Evolutionary conservation across 495 filamentous ascomycete species (phyloP).

Genomic region (Lentithecium fluviatile): DNA sequence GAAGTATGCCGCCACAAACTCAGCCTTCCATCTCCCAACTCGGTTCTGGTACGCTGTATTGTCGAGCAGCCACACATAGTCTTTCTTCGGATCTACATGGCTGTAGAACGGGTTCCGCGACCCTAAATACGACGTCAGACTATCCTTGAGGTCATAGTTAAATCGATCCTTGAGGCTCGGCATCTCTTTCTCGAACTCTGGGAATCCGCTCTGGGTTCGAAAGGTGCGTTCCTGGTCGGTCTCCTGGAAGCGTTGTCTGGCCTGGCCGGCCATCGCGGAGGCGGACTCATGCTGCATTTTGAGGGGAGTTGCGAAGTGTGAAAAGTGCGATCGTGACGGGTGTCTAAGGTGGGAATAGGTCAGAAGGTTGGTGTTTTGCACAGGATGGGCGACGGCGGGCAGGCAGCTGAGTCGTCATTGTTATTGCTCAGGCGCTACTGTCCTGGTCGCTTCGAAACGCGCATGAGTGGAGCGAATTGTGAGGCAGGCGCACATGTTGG

Average conservation of each 20-base stretch:
- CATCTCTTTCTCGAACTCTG: conserved; percentile 35
- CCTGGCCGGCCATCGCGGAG: conserved; percentile 20
- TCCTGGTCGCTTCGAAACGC: too few relatives aligned
- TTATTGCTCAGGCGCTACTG: background rate
- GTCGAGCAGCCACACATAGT: conserved; percentile 86
- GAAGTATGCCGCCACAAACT: conserved; percentile 80
- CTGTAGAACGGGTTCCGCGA: conserved; percentile 44
- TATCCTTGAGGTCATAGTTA: conserved; percentile 31
- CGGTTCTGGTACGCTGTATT: conserved; percentile 72
- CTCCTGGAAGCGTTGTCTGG: conserved; percentile 27
- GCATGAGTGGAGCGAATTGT: too few relatives aligned
- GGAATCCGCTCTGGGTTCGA: conserved; percentile 20
- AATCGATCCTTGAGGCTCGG: conserved; percentile 28
- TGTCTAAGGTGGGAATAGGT: conserved; percentile 28
- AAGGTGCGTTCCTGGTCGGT: conserved; percentile 26
- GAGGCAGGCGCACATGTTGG: too few relatives aligned
- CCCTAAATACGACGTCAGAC: conserved; percentile 49
- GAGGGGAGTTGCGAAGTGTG: conserved; percentile 5
- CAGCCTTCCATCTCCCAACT: conserved; percentile 62
- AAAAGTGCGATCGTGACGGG: conserved; percentile 1
- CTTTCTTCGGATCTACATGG: conserved; percentile 48
- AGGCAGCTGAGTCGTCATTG: background rate
- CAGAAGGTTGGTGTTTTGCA: conserved; percentile 32
- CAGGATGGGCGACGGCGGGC: background rate
- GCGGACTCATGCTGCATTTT: conserved; percentile 20